Base-by-base conservation (phyloP, 371 early-diverging fungal genomes). In the Chytridium lagenaria region DNA sequence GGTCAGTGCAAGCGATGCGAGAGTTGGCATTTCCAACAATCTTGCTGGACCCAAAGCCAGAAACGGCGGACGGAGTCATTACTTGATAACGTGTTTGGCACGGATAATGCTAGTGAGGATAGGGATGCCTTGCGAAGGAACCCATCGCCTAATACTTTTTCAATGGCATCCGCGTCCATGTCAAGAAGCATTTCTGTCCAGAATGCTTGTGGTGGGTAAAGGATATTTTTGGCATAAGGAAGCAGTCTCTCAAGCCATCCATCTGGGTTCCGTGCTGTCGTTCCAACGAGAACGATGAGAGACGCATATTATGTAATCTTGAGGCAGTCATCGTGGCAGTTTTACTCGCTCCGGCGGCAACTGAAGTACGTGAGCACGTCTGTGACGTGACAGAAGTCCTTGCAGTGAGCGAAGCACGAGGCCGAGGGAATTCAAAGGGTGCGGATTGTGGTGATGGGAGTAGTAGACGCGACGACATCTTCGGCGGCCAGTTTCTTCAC, bases 181-280 rank as follows among this genome's bases (percentile, higher is more conserved):
- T 31, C 12, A 3, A 10, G 26, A 16, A 37, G 36, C 15, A 12
- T 36, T 2, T 31, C 63, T 12, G 15, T 31, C 63, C 63, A 63
- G 36, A 63, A 63, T 12, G 12, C 3, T 23, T 31, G 3, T 19
- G 63, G 30, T 12, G 37, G 63, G 34, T 12, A 12, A 10, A 63
- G 15, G 12, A 63, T 12, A 12, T 36, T 36, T 12, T 15, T 15
- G 3, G 63, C 37, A 23, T 36, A 36, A 26, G 63, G 63, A 15
- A 37, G 15, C 33, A 63, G 3, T 36, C 23, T 12, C 33, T 31
- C 36, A 26, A 63, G 63, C 63, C 63, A 63, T 63, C 36, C 63
- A 15, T 63, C 63, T 2, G 63, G 30, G 63, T 31, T 63, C 16
- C 63, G 30, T 16, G 19, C 31, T 7, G 63, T 36, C 26, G 12